A percentile compares a stretch with the other conserved stretches of the same genome.
Conservation (phyloP, 116 monocot genomes). For the Thalassia testudinum region DNA sequence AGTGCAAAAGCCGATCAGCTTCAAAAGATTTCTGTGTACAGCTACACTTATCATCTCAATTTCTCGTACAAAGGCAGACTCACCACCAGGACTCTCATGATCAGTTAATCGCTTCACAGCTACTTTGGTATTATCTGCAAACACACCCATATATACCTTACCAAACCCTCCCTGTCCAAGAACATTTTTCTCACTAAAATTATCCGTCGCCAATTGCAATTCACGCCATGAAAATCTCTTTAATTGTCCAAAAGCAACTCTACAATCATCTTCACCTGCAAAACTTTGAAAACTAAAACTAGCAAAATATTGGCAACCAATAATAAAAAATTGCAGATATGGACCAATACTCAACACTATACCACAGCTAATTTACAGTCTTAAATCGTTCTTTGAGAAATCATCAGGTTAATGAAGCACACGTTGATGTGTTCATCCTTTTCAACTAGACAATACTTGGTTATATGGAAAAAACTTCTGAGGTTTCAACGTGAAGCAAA, state of each 20-base stretch:
- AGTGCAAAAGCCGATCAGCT: slow-evolving; percentile 85
- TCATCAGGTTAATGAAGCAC: no score
- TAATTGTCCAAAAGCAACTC: slow-evolving; percentile 91
- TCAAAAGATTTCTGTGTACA: slow-evolving; percentile 87
- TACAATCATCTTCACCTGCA: slow-evolving; percentile 85
- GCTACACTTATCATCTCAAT: slow-evolving; percentile 96
- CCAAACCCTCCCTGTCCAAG: slow-evolving; percentile 98
- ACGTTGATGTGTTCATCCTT: no score
- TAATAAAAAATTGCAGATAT: no score
- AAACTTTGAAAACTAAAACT: neutral
- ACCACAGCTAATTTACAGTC: no score
- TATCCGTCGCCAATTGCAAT: slow-evolving; percentile 83
- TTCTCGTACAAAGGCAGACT: slow-evolving; percentile 87
- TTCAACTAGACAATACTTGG: no score
- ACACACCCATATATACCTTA: slow-evolving; percentile 87
- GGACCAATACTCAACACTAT: no score
- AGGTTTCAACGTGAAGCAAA: no score
- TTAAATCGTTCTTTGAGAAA: no score
- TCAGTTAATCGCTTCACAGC: slow-evolving; percentile 89
- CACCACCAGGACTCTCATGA: slow-evolving; percentile 87
- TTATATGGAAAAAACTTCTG: no score
- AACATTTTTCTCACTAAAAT: slow-evolving; percentile 77
- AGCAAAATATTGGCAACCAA: no score
- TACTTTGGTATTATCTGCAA: slow-evolving; percentile 70
- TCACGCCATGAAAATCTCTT: slow-evolving; percentile 97